phyloP scores from a whole-genome alignment of 805 yeast genomes.

The Schizosaccharomyces cryophilus region DNA sequence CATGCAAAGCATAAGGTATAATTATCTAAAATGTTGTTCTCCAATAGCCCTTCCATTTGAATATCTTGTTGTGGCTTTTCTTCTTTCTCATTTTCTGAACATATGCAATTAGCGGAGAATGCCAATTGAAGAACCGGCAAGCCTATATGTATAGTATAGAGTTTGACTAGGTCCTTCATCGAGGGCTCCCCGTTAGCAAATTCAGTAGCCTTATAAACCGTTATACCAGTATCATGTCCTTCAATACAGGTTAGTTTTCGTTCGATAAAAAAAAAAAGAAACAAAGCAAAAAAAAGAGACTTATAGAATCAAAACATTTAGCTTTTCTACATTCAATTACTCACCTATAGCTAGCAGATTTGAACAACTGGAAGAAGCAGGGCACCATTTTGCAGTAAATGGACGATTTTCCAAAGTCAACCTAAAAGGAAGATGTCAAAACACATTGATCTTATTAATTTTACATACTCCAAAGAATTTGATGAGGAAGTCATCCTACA shows the following conservation, averaged over 20 bases:
- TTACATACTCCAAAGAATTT: not conserved
- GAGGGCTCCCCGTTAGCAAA: not conserved
- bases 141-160: not conserved
- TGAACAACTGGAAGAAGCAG: not conserved
- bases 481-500: not conserved
- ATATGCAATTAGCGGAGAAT: not conserved
- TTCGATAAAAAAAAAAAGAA: not conserved
- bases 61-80: not conserved
- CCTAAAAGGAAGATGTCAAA: not conserved
- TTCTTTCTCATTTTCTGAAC: not conserved
- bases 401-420: not conserved
- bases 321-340: not conserved
- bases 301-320: not conserved
- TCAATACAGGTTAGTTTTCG: not conserved
- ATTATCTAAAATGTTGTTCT: not conserved
- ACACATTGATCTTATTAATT: not conserved
- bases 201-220: not conserved
- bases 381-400: not conserved
- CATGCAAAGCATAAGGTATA: not conserved
- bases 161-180: not conserved
- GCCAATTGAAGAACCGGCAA: not conserved
- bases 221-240: not conserved
- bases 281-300: not conserved
- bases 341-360: not conserved
- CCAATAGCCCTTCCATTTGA: no score